phyloP scores from a whole-genome alignment of 1,284 basidiomycete species.

The Pterula multifida region DNA sequence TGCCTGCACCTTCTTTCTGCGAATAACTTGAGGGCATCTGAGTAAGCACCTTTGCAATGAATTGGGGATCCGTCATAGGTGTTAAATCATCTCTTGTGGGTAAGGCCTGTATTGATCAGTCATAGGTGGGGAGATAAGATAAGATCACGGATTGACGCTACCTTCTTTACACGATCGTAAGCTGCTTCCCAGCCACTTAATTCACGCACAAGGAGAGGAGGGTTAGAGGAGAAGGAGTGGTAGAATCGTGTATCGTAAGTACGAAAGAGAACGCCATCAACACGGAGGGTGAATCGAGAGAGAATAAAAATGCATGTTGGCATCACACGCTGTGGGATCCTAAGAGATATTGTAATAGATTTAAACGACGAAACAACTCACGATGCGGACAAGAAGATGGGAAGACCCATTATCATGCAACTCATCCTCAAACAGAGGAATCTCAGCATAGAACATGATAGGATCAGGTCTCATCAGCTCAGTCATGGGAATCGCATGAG shows the following conservation, averaged over 20 bases:
- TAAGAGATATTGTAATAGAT: not conserved
- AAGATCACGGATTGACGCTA: slow-evolving; percentile 24
- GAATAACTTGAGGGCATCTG: slow-evolving; percentile 49
- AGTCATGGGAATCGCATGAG: slow-evolving; percentile 65
- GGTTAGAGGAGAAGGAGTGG: slow-evolving; percentile 60
- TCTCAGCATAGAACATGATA: slow-evolving; percentile 89
- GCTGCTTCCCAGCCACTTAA: slow-evolving; percentile 82
- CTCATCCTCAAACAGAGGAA: slow-evolving; percentile 89
- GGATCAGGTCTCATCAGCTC: slow-evolving; percentile 86
- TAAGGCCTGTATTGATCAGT: slow-evolving; percentile 40
- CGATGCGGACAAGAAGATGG: slow-evolving; percentile 71
- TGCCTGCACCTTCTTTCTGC: slow-evolving; percentile 50
- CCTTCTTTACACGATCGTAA: slow-evolving; percentile 72
- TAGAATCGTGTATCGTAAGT: slow-evolving; percentile 86
- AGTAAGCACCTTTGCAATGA: slow-evolving; percentile 69
- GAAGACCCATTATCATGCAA: slow-evolving; percentile 91
- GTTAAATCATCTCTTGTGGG: slow-evolving; percentile 79
- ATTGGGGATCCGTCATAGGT: slow-evolving; percentile 81
- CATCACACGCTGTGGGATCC: slow-evolving; percentile 81
- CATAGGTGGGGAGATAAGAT: slow-evolving; percentile 1
- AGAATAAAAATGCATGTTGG: slow-evolving; percentile 92
- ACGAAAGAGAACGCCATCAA: slow-evolving; percentile 92
- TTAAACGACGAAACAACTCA: slow-evolving; percentile 32
- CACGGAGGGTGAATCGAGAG: slow-evolving; percentile 84
- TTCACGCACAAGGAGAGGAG: slow-evolving; percentile 68